Conservation (phyloP, 2,329 filamentous ascomycete genomes). For the Emergomyces pasteurianus region DNA sequence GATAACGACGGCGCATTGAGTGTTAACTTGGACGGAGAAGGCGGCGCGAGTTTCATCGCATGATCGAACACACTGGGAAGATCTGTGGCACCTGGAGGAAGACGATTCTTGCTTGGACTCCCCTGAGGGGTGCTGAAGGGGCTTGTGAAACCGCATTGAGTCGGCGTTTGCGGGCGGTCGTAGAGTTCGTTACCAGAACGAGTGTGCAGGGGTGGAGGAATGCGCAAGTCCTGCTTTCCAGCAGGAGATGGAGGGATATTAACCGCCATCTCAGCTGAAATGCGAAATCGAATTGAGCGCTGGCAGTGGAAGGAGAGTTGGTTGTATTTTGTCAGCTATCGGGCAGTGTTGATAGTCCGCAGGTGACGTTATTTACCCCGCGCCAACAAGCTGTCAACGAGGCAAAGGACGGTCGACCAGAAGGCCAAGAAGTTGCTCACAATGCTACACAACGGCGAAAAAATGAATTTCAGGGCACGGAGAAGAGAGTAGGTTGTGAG, state of each 20-base stretch:
- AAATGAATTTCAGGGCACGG: neutral
- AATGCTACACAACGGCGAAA: neutral
- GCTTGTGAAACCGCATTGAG: conserved; percentile 35
- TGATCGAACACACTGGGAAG: conserved; percentile 40
- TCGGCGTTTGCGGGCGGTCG: conserved; percentile 36
- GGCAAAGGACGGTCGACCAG: neutral
- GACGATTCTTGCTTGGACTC: conserved; percentile 39
- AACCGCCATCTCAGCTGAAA: conserved; percentile 20
- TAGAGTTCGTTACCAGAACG: conserved; percentile 36
- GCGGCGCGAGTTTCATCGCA: conserved; percentile 36
- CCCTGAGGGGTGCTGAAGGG: conserved; percentile 38
- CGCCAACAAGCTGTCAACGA: neutral
- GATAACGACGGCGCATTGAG: conserved; percentile 30
- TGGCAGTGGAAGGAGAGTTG: neutral
- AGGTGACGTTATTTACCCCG: neutral
- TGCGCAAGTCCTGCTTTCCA: conserved; percentile 23
- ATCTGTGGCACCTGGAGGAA: conserved; percentile 37
- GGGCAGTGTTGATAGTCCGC: neutral
- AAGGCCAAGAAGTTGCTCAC: neutral
- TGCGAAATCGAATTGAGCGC: neutral
- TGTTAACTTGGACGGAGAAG: conserved; percentile 32
- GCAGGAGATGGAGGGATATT: conserved; percentile 22
- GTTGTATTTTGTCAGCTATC: neutral
- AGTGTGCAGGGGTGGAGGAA: conserved; percentile 38
- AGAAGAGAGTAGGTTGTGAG: neutral